These are phyloP conservation scores for Aspergillus terreus DNA, from an alignment of 2,329 filamentous ascomycete species.

Conservation along the genomic window DNA sequence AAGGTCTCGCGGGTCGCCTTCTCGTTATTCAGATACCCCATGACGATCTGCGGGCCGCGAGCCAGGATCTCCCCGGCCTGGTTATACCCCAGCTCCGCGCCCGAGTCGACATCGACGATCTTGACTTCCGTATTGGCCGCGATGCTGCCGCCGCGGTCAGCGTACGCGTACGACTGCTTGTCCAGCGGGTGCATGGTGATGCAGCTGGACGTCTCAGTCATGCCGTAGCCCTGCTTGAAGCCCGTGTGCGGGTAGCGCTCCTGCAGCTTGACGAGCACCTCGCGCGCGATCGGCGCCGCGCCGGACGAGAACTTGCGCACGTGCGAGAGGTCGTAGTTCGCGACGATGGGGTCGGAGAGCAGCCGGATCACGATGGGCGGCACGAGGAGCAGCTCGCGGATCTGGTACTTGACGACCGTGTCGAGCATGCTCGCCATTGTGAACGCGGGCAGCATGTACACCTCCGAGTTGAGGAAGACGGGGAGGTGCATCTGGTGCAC, in stretches of 20 bases:
- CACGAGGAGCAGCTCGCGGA: conserved; percentile 56
- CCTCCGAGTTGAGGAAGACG: conserved; percentile 60
- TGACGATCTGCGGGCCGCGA: conserved; percentile 64
- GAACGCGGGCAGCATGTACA: conserved; percentile 62
- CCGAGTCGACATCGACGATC: conserved; percentile 49
- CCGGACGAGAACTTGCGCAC: conserved; percentile 57
- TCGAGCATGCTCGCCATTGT: conserved; percentile 58
- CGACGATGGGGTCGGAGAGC: conserved; percentile 46
- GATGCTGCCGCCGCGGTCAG: conserved; percentile 39
- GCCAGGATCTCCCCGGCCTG: conserved; percentile 63
- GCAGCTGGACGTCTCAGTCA: conserved; percentile 63
- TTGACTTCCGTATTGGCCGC: conserved; percentile 59
- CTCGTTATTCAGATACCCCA: conserved; percentile 72
- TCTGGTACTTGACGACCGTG: conserved; percentile 50
- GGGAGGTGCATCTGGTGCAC: conserved; percentile 62
- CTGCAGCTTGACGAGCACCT: conserved; percentile 55
- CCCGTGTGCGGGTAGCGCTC: conserved; percentile 57
- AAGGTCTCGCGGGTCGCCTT: conserved; percentile 68
- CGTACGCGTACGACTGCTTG: conserved; percentile 55
- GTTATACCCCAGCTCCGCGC: conserved; percentile 49
- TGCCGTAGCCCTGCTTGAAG: conserved; percentile 65
- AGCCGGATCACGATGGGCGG: conserved; percentile 61
- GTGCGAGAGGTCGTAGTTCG: conserved; percentile 54
- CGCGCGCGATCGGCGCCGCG: conserved; percentile 55
- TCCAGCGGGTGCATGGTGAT: conserved; percentile 59